Conservation (phyloP, 352 stramenopile species). For the Pythium pyrilobum region DNA sequence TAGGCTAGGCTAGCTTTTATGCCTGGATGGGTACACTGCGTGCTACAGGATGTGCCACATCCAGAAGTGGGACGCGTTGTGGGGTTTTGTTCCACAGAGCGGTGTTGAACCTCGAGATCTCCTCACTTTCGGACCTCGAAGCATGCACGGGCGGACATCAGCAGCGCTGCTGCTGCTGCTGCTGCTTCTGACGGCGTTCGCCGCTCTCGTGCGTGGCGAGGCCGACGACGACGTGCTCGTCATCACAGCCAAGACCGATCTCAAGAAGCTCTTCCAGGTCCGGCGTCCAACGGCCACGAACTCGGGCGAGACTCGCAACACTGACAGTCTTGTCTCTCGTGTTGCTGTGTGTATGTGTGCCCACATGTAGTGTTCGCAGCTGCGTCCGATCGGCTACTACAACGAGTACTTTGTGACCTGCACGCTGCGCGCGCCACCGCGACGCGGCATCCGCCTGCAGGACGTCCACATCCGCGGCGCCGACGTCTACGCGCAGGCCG, state of each 20-base stretch:
- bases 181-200: background rate
- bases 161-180: background rate
- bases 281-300: background rate
- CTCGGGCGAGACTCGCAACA: too few species aligned
- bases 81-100: too few species aligned
- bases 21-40: background rate
- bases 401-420: slow-evolving; percentile 85
- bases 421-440: slow-evolving; percentile 28
- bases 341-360: background rate
- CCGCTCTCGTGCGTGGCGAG: too few species aligned
- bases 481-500: slow-evolving; percentile 5
- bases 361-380: slow-evolving; percentile 39
- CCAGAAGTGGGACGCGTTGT: too few species aligned
- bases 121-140: background rate
- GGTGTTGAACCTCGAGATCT: too few species aligned
- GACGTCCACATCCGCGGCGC: slow-evolving; percentile 40
- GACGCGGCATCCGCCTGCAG: slow-evolving; percentile 26
- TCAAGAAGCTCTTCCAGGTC: slow-evolving; percentile 16
- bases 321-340: background rate
- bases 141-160: too few species aligned
- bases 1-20: slow-evolving; percentile 3
- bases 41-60: too few species aligned
- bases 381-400: slow-evolving; percentile 68
- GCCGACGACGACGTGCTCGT: slow-evolving; percentile 26
- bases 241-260: slow-evolving; percentile 33